A percentile compares a stretch with the other conserved stretches of the same genome.
phyloP scores from a whole-genome alignment of 163 green algal genomes.

The Chloromonas sp. region DNA sequence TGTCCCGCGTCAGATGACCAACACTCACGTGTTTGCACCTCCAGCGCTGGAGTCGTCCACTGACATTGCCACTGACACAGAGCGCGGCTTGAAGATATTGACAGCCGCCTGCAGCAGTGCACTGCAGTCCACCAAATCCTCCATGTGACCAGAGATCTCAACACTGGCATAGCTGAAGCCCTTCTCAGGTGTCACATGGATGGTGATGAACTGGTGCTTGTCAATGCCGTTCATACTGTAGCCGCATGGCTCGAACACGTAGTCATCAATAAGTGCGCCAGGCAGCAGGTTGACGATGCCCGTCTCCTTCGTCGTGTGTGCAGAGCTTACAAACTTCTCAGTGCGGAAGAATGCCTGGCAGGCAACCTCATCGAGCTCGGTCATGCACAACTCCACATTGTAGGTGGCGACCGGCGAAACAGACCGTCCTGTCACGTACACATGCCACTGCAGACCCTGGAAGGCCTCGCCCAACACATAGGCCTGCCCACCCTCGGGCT shows the following conservation, averaged over 20 bases:
- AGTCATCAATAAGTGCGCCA: constrained; percentile 83
- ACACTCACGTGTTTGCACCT: neutral
- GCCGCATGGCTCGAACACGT: constrained; percentile 97
- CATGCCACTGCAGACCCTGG: constrained; percentile 90
- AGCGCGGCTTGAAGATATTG: constrained; percentile 66
- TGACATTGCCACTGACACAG: neutral
- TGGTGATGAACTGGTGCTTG: constrained; percentile 76
- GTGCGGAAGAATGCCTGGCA: constrained; percentile 70
- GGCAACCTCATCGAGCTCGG: constrained; percentile 58
- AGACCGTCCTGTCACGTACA: constrained; percentile 67
- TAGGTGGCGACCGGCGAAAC: constrained; percentile 36
- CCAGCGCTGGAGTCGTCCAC: neutral
- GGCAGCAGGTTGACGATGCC: constrained; percentile 44
- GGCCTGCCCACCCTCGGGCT: constrained; percentile 41
- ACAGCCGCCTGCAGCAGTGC: constrained; percentile 50
- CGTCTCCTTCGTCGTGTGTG: constrained; percentile 50
- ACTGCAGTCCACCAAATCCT: constrained; percentile 25
- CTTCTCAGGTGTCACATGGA: constrained; percentile 96
- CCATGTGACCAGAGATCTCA: constrained; percentile 65
- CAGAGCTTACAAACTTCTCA: constrained; percentile 52
- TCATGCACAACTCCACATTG: constrained; percentile 98
- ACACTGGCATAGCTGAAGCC: constrained; percentile 89
- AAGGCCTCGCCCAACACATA: constrained; percentile 77
- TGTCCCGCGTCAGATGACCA: neutral
- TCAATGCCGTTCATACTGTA: constrained; percentile 98